Evolutionary conservation across 2,329 filamentous ascomycete species (phyloP), one percentile per base, ranked within the genome.

Genomic region (Calonectria hawksworthii): DNA sequence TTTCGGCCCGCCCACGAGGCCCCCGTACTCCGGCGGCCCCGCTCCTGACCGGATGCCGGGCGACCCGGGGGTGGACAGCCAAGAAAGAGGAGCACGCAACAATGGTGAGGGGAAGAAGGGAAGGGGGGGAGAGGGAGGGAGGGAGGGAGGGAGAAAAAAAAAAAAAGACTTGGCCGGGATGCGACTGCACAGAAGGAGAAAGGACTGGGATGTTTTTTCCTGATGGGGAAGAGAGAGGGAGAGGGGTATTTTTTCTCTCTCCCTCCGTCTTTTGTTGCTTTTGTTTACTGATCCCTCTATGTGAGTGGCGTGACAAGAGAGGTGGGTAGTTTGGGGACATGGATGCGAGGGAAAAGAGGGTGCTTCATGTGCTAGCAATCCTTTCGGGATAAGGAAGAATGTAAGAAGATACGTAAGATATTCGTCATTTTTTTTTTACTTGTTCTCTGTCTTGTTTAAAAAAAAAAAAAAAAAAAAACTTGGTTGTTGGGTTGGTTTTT

Each of bases 21-120:
- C 68, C 68, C 44, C 56, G 56, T 41, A 13, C 56, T 64, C 68
- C 68, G 56, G 68, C 32, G 56, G 56, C 44, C 56, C 56, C 68
- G 34, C 38, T 52, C 32, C 56, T 44, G 56, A 70, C 56, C 68
- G 56, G 68, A 44, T 32, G 30, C 50, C 68, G 56, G 68, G 28
- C 34, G 44, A 63, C 44, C 23, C 56, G 54, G 68, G 41, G 32
- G 30, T 54, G 30, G 21, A 59, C 21, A 21, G 30, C 16, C 30
- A 54, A 41, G 23, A 38, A 23, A 41, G 61, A 16, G 21, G n/a
- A n/a, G 21, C 5, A 36, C 14, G 18, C 26, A 16, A 38, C 6
- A 38, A 21, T 26, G 11, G 56, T n/a, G 21, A 66, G 28, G 38
- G 47, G 44, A 28, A n/a, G 18, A n/a, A 7, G 32, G 34, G 32